Base-by-base conservation (phyloP, 2,329 filamentous ascomycete genomes). In the Bipolaris zeicola region DNA sequence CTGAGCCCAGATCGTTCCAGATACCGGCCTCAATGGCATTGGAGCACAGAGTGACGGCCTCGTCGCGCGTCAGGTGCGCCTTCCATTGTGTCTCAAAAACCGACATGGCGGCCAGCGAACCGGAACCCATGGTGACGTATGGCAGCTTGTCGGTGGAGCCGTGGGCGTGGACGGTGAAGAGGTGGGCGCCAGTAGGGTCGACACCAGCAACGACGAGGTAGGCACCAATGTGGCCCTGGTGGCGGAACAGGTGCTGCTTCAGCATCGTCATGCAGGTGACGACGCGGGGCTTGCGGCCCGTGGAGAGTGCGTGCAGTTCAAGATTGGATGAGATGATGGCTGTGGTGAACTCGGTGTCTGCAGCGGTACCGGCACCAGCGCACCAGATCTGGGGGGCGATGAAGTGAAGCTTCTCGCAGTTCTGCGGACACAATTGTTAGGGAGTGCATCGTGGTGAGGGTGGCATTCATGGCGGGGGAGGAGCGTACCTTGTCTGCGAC, bases 381-480 rank as follows among this genome's bases (percentile, higher is more conserved):
- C 95, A 99, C 95, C 95, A 99, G 80, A 99, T 99, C 79, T 97
- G 92, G 58, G 95, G 94, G 41, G 95, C 85, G 78, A 99, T 99
- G 84, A 96, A 99, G 83, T 99, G 95, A 64, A 99, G 88, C 83
- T 99, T 99, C 82, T 99, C 94, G 83, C 95, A 98, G 86, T 99
- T 99, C 91, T 87, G 16, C 16, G 7, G 10, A 14, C 28, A 33
- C 31, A 6, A 22, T 10, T 48, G 55, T 70, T 57, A 69, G 62
- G 3, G 3, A 5, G 28, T 52, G 16, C 20, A 37, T 34, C 16
- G 31, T n/a, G 26, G 16, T 43, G n/a, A 31, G 28, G 28, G 31
- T 4, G 36, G 33, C 37, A 37, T 36, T 24, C 24, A 49, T 28
- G 39, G 53, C 41, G 51, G 56, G 42, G 45, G 20, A 20, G 16